Percentiles rank a stretch among this genome's conserved stretches.
Evolutionary conservation across 345 rosid genomes (phyloP).

Genomic region (Eucalyptus polybractea): DNA sequence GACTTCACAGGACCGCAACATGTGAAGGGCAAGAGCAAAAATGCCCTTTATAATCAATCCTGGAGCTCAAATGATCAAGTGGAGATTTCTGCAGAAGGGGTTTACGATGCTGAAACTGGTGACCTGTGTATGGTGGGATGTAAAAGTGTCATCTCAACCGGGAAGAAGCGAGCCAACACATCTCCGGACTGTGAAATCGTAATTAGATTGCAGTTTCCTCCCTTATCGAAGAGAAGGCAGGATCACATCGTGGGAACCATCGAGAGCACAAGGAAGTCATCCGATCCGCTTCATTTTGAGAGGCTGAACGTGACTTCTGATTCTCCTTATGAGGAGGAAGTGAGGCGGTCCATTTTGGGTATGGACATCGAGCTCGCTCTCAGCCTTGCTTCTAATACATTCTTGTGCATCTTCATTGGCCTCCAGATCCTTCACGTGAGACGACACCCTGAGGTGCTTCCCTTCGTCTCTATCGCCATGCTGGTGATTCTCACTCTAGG

Average conservation of each 20-base stretch:
- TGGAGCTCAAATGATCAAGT: background rate
- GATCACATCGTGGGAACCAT: conserved; percentile 20
- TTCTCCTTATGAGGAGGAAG: background rate
- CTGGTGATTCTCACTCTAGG: conserved; percentile 30
- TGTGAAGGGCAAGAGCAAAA: background rate
- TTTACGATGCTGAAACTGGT: conserved; percentile 28
- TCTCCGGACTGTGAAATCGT: conserved; percentile 30
- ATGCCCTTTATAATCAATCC: background rate
- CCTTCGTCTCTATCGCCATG: conserved; percentile 29
- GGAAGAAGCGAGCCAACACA: background rate
- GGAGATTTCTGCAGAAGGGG: conserved; percentile 34
- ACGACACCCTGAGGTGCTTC: conserved; percentile 15
- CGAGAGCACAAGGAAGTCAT: conserved; percentile 11
- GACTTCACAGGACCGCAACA: background rate
- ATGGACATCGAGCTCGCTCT: conserved; percentile 35
- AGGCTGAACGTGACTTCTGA: background rate
- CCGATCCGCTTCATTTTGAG: conserved; percentile 23
- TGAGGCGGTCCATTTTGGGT: conserved; percentile 15
- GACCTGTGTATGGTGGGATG: conserved; percentile 46
- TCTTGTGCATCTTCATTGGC: conserved; percentile 24
- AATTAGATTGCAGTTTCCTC: conserved; percentile 23
- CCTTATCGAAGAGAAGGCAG: conserved; percentile 2
- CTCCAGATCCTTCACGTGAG: conserved; percentile 25
- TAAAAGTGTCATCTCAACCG: background rate
- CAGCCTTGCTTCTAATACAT: conserved; percentile 25